Conservation (phyloP, 805 yeast genomes). For the Metschnikowia lachancei region DNA sequence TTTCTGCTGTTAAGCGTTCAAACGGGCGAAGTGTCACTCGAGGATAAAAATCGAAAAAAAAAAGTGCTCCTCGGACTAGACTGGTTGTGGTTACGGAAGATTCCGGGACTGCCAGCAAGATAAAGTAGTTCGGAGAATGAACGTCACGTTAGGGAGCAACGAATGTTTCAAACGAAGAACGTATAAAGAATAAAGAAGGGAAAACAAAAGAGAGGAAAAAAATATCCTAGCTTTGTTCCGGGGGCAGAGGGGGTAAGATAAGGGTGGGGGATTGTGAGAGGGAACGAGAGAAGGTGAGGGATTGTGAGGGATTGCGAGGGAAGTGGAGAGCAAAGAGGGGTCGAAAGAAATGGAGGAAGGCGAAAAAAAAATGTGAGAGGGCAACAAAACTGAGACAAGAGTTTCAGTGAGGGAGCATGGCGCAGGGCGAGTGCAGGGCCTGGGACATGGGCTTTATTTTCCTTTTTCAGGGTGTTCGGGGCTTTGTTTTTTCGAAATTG, state of each 20-base stretch:
- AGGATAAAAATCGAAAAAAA: too few relatives aligned
- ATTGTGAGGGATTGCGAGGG: slow-evolving; percentile 4
- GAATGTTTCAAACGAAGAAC: slow-evolving; percentile 1
- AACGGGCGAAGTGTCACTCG: too few relatives aligned
- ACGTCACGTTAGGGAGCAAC: slow-evolving; percentile 6
- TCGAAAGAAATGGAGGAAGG: not conserved
- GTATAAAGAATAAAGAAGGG: too few relatives aligned
- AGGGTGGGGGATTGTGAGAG: slow-evolving; percentile 4
- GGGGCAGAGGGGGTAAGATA: slow-evolving; percentile 6
- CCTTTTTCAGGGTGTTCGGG: slow-evolving; percentile 8
- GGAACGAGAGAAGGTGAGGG: too few relatives aligned
- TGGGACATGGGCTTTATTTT: not conserved
- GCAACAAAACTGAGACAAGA: slow-evolving; percentile 1
- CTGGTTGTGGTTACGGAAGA: not conserved
- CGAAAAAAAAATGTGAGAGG: slow-evolving; percentile 3
- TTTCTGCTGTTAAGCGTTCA: too few relatives aligned
- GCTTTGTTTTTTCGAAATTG: not conserved
- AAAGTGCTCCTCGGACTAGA: not conserved
- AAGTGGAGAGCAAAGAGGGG: slow-evolving; percentile 10
- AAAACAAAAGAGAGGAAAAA: not conserved
- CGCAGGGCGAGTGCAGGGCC: not conserved
- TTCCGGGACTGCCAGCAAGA: not conserved
- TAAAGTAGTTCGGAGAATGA: slow-evolving; percentile 1
- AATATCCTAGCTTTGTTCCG: slow-evolving; percentile 1
- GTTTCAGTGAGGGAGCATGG: slow-evolving; percentile 6